Percentiles rank a stretch among this genome's conserved stretches.
These are phyloP conservation scores for Mentha longifolia DNA, from an alignment of 257 asterid genomes.

Conservation along the genomic window DNA sequence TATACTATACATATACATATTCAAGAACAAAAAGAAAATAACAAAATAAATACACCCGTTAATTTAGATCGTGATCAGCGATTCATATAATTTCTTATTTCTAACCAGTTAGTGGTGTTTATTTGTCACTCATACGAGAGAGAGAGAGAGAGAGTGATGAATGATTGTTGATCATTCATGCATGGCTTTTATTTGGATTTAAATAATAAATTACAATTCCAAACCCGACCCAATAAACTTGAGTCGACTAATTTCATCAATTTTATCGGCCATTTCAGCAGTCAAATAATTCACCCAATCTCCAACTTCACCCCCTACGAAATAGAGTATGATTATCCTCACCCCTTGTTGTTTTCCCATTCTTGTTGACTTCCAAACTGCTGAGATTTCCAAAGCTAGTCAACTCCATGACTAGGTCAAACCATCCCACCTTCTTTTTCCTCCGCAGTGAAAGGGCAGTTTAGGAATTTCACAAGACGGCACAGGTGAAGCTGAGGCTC, in stretches of 20 bases:
- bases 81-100: too few species aligned
- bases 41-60: too few species aligned
- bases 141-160: too few species aligned
- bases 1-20: too few species aligned
- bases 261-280: slow-evolving; percentile 30
- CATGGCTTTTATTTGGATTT: too few species aligned
- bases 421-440: slow-evolving; percentile 34
- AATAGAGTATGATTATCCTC: slow-evolving; percentile 33
- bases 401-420: slow-evolving; percentile 35
- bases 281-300: slow-evolving; percentile 46
- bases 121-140: too few species aligned
- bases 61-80: too few species aligned
- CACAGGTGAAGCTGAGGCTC: slow-evolving; percentile 24
- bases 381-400: slow-evolving; percentile 39
- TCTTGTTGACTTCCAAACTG: slow-evolving; percentile 38
- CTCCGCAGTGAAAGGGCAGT: slow-evolving; percentile 34
- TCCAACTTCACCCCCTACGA: slow-evolving; percentile 40
- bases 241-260: slow-evolving; percentile 33
- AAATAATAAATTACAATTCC: too few species aligned
- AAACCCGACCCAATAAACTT: slow-evolving; percentile 43
- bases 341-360: slow-evolving; percentile 29
- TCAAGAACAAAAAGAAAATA: too few species aligned
- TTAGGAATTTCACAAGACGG: slow-evolving; percentile 38
- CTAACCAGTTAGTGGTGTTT: too few species aligned
- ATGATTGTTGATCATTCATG: too few species aligned